Evolutionary conservation across 2,329 filamentous ascomycete genomes (phyloP), one percentile per base, ranked within the genome.

Genomic region (Alternaria consortialis): DNA sequence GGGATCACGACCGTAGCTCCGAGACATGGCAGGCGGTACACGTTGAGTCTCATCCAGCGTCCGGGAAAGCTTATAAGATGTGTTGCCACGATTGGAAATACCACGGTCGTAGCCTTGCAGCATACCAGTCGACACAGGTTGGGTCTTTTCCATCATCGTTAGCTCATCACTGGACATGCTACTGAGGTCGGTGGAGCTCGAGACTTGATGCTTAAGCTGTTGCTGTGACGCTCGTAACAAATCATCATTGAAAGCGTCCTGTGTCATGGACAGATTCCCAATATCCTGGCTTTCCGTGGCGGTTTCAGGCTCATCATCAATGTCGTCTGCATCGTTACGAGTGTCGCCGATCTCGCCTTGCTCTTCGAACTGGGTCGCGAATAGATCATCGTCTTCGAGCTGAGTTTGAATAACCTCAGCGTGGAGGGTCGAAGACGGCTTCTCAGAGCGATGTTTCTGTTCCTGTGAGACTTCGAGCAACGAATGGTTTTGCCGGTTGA

Each of bases 401-500:
- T 43, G 52, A 27, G 27, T 13, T 32, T 34, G 23, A 11, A 54
- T 20, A 11, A 12, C 1, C 46, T 56, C 43, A n/a, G 36, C 36
- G 20, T 48, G 9, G 3, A 43, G 4, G 11, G 23, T n/a, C 9
- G 20, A 20, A 7, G 31, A 20, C 13, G 17, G 12, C 2, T 34
- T 36, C 17, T 44, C 20, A 15, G 37, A n/a, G 9, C 34, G 20
- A 15, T 5, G 7, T 12, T 20, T 32, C 13, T 59, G 29, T 36
- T 23, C n/a, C 31, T 58, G 6, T 11, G 27, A 15, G 12, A 58
- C 34, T 8, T 51, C 54, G 4, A 63, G 43, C 12, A 66, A 52
- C 2, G 66, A 65, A 7, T 60, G 55, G 17, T 67, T 69, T 11
- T 66, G 56, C 8, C 72, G 65, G 32, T 63, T 62, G 23, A 72